A percentile compares a stretch with the other conserved stretches of the same genome.
Conservation (phyloP, 768 basidiomycete genomes). For the Termitomyces bulborhizus region DNA sequence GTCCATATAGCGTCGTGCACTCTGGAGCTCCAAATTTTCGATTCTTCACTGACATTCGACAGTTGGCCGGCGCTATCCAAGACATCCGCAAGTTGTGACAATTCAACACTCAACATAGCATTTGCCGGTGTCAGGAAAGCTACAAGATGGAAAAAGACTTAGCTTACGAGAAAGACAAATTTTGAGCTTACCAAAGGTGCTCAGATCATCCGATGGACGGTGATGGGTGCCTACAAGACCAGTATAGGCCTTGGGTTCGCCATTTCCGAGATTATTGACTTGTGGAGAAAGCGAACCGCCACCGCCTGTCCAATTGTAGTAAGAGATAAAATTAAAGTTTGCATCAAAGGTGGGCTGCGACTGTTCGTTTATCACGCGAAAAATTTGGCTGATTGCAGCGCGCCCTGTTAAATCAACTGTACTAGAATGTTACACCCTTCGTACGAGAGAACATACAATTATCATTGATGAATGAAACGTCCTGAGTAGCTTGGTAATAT, state of each 20-base stretch:
- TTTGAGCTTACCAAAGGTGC: conserved; percentile 46
- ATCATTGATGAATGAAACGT: conserved; percentile 63
- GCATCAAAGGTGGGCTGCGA: conserved; percentile 66
- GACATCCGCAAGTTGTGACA: conserved; percentile 52
- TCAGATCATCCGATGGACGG: conserved; percentile 71
- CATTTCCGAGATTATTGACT: conserved; percentile 64
- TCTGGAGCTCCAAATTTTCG: conserved; percentile 50
- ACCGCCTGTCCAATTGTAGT: conserved; percentile 79
- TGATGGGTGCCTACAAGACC: conserved; percentile 75
- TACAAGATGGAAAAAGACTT: conserved; percentile 16
- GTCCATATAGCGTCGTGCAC: conserved; percentile 59
- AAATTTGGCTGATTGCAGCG: conserved; percentile 61
- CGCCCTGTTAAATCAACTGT: conserved; percentile 41
- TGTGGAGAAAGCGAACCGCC: conserved; percentile 55
- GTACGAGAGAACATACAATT: conserved; percentile 42
- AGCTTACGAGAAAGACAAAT: not conserved
- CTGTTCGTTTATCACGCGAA: conserved; percentile 73
- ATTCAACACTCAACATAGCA: conserved; percentile 76
- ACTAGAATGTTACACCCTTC: not conserved
- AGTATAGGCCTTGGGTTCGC: conserved; percentile 70
- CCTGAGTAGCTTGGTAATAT: conserved; percentile 68
- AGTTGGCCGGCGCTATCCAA: conserved; percentile 45
- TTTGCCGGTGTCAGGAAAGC: conserved; percentile 77
- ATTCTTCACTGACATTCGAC: conserved; percentile 45
- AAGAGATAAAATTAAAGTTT: conserved; percentile 68